Conservation (phyloP, 2,329 filamentous ascomycete genomes). For the Dissoconium aciculare region DNA sequence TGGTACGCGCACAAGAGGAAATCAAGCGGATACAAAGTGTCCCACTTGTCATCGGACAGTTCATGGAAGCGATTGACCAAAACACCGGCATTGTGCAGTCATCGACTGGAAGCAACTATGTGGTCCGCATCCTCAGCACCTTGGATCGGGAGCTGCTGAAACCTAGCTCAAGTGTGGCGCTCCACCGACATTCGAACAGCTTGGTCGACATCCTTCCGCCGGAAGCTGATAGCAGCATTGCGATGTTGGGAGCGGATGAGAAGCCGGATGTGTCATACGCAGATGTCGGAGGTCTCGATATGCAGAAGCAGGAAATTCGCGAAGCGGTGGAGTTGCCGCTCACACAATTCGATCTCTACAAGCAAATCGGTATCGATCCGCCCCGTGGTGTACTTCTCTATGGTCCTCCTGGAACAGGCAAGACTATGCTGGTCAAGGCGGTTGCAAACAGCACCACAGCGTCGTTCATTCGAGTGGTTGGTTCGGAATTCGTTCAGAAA, state of each 20-base stretch:
- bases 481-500: constrained; percentile 97
- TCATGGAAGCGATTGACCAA: constrained; percentile 99
- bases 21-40: constrained; percentile 99
- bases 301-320: constrained; percentile 99
- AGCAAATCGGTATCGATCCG: constrained; percentile 97
- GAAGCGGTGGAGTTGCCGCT: constrained; percentile 94
- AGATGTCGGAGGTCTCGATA: constrained; percentile 92
- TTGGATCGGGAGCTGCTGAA: constrained; percentile 97
- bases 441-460: constrained; percentile 97
- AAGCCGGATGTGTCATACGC: constrained; percentile 98
- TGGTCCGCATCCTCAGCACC: constrained; percentile 93
- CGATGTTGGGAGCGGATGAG: constrained; percentile 91
- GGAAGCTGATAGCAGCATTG: constrained; percentile 95
- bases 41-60: constrained; percentile 93
- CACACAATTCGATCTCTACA: constrained; percentile 96
- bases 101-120: constrained; percentile 95
- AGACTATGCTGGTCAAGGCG: constrained; percentile 96
- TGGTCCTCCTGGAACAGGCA: constrained; percentile 87
- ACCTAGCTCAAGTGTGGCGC: constrained; percentile 89
- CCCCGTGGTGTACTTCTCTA: constrained; percentile 92
- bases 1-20: constrained; percentile 94
- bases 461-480: constrained; percentile 95
- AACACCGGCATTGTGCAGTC: constrained; percentile 99
- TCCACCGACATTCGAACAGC: constrained; percentile 96
- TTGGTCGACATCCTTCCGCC: constrained; percentile 98